These are phyloP conservation scores for Termitomyces bulborhizus DNA, from an alignment of 768 basidiomycete genomes.

Conservation along the genomic window DNA sequence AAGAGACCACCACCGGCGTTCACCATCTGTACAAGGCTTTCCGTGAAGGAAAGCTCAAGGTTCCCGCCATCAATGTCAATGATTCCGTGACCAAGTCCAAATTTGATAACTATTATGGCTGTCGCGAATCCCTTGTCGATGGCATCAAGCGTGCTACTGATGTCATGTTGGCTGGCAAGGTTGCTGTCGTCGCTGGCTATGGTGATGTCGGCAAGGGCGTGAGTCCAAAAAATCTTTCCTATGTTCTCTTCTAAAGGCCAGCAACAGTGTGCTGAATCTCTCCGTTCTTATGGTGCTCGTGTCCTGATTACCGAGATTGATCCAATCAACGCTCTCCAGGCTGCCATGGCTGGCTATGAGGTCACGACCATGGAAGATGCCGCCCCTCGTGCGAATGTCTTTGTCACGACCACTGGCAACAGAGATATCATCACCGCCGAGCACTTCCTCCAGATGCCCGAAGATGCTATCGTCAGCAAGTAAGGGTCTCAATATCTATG, in stretches of 20 bases:
- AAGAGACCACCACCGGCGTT: slow-evolving; percentile 99
- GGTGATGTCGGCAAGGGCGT: slow-evolving; percentile 99
- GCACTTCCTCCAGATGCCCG: slow-evolving; percentile 93
- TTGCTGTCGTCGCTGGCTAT: slow-evolving; percentile 97
- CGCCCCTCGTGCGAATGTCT: slow-evolving; percentile 82
- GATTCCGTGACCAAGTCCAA: slow-evolving; percentile 99
- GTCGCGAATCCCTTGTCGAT: slow-evolving; percentile 98
- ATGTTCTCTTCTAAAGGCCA: neutral
- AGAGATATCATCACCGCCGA: slow-evolving; percentile 91
- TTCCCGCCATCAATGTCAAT: slow-evolving; percentile 99
- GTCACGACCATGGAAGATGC: slow-evolving; percentile 99
- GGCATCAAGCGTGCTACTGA: slow-evolving; percentile 99
- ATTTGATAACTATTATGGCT: slow-evolving; percentile 98
- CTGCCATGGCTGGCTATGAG: slow-evolving; percentile 99
- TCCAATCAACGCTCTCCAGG: slow-evolving; percentile 99
- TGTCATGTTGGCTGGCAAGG: slow-evolving; percentile 99
- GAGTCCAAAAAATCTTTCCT: slow-evolving; percentile 28
- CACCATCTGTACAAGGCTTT: slow-evolving; percentile 98
- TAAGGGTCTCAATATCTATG: slow-evolving; percentile 31
- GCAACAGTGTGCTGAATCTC: slow-evolving; percentile 90
- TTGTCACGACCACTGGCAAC: slow-evolving; percentile 98
- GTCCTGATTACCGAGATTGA: slow-evolving; percentile 97
- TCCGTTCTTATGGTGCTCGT: slow-evolving; percentile 95
- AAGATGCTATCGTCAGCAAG: slow-evolving; percentile 99
- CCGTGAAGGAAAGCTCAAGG: slow-evolving; percentile 92